phyloP scores from a whole-genome alignment of 805 yeast genomes.

The Kuraishia piskuri region DNA sequence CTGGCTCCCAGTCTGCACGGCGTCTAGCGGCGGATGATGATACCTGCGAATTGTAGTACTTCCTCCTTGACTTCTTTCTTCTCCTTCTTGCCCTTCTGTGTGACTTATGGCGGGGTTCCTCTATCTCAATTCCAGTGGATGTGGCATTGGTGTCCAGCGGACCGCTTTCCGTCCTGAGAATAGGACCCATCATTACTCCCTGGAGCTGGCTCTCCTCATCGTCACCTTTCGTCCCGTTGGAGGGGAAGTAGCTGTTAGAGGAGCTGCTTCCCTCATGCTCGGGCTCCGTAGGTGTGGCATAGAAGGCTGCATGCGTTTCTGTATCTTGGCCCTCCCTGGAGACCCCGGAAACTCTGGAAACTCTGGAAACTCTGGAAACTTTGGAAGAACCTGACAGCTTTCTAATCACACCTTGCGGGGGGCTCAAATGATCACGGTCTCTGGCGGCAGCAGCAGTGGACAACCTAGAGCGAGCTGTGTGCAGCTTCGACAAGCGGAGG shows the following conservation, averaged over 20 bases:
- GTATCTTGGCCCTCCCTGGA: background rate
- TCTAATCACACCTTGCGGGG: too few relatives aligned
- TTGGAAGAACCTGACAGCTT: too few relatives aligned
- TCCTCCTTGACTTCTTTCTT: slow-evolving; percentile 11
- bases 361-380: too few relatives aligned
- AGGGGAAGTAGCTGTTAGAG: background rate
- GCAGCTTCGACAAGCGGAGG: background rate
- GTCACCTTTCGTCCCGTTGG: background rate
- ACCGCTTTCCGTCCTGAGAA: background rate
- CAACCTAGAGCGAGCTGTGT: background rate
- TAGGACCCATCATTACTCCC: background rate
- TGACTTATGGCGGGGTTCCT: background rate
- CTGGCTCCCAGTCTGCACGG: slow-evolving; percentile 52
- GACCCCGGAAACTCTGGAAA: background rate
- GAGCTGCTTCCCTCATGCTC: background rate
- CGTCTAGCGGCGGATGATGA: slow-evolving; percentile 26
- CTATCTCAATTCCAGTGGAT: background rate
- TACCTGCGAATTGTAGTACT: slow-evolving; percentile 26
- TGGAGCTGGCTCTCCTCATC: background rate
- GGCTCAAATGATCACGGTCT: too few relatives aligned
- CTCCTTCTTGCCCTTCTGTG: slow-evolving; percentile 1
- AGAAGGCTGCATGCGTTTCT: background rate
- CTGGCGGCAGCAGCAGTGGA: background rate
- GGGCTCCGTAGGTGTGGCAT: background rate
- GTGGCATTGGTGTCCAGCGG: background rate